Conservation (phyloP, 495 filamentous ascomycete species). For the Talaromyces ruber region DNA sequence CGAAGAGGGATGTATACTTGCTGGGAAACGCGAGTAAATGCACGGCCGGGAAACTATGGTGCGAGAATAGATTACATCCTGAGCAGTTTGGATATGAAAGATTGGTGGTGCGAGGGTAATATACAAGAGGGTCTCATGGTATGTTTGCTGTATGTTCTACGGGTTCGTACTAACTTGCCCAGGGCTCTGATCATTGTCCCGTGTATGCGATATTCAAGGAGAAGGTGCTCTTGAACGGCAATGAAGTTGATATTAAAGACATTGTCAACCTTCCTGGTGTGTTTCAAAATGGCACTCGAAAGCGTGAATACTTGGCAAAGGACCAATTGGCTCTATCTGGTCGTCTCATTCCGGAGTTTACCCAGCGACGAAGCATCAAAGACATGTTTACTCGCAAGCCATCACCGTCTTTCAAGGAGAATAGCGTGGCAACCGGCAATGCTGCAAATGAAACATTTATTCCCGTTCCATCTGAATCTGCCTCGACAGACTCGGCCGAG, state of each 20-base stretch:
- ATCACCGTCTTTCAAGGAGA: conserved; percentile 5
- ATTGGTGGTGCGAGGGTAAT: conserved; percentile 80
- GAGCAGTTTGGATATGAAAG: conserved; percentile 68
- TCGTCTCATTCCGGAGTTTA: conserved; percentile 80
- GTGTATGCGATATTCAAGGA: conserved; percentile 76
- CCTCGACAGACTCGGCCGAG: background rate
- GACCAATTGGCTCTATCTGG: conserved; percentile 68
- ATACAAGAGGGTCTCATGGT: conserved; percentile 92
- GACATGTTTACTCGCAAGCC: conserved; percentile 78
- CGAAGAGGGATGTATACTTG: conserved; percentile 93
- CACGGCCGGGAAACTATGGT: conserved; percentile 83
- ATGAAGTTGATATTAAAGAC: conserved; percentile 52
- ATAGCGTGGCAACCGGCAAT: background rate
- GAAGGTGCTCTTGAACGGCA: conserved; percentile 40
- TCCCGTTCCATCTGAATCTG: background rate
- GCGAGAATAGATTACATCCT: conserved; percentile 90
- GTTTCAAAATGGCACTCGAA: conserved; percentile 62
- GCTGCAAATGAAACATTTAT: background rate
- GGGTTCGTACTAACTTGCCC: conserved; percentile 10
- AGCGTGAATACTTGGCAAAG: conserved; percentile 56
- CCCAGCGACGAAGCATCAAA: conserved; percentile 73
- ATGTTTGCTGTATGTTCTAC: conserved; percentile 7
- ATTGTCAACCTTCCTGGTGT: conserved; percentile 72
- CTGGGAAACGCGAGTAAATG: conserved; percentile 82
- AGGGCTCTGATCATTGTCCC: conserved; percentile 94